These are phyloP conservation scores for Acephala macrosclerotiorum DNA, from an alignment of 2,329 filamentous ascomycete species.

Conservation along the genomic window DNA sequence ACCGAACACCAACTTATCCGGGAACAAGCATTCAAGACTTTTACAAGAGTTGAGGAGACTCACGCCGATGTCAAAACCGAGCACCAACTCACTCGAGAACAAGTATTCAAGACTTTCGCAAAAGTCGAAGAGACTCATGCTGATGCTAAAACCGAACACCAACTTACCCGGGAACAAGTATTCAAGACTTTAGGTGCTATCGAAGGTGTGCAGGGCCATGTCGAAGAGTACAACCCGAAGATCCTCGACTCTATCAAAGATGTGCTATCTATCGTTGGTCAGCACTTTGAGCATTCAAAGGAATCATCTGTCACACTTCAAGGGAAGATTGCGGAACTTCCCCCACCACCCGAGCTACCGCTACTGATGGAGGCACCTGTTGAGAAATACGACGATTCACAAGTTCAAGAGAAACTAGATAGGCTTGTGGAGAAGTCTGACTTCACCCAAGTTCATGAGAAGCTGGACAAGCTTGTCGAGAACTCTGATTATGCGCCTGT, in stretches of 20 bases:
- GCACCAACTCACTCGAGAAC: constrained; percentile 82
- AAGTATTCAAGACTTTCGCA: constrained; percentile 80
- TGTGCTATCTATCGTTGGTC: constrained; percentile 80
- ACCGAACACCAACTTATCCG: constrained; percentile 84
- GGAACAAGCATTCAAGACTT: constrained; percentile 78
- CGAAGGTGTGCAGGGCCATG: constrained; percentile 77
- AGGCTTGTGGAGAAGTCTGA: constrained; percentile 69
- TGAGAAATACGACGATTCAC: constrained; percentile 67
- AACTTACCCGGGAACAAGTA: constrained; percentile 82
- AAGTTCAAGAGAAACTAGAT: constrained; percentile 60
- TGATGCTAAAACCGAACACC: constrained; percentile 79
- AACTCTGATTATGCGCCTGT: constrained; percentile 54
- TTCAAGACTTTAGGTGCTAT: constrained; percentile 77
- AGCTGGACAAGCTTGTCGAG: constrained; percentile 84
- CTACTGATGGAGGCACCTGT: constrained; percentile 59
- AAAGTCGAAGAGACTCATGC: constrained; percentile 78
- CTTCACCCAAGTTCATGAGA: constrained; percentile 73
- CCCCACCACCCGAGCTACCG: constrained; percentile 60
- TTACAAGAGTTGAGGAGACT: too few species aligned
- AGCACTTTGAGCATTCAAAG: constrained; percentile 91
- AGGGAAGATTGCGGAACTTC: constrained; percentile 62
- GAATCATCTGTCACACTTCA: constrained; percentile 63
- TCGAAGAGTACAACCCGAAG: constrained; percentile 86
- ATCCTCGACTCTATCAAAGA: constrained; percentile 87
- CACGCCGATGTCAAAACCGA: constrained; percentile 78